Base-by-base conservation (phyloP, 306 rosid genomes). In the Vigna angularis region DNA sequence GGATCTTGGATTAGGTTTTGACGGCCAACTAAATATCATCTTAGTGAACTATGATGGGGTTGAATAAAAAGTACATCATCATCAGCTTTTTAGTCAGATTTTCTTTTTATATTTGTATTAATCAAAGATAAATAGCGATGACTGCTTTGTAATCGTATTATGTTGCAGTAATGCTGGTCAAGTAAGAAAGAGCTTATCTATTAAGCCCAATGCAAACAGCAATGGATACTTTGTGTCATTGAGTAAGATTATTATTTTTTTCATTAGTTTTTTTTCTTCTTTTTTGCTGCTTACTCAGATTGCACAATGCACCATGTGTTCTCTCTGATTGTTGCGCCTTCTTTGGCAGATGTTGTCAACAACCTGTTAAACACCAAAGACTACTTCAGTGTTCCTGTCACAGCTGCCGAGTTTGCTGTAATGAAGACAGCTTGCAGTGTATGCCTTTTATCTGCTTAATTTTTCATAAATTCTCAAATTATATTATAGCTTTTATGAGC, bases 371-470 rank as follows among this genome's bases (percentile, higher is more conserved):
- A 88, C 49, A 79, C 91, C 70, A 92, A 78, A 72, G 97, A 94
- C 42, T 50, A 42, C 75, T 78, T 94, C 38, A 69, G 76, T 44
- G 91, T 94, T 83, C 97, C 97, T 47, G 82, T 94, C 80, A 88
- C 98, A 10, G 77, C 89, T 64, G 97, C 97, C 30, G 98, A 94
- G 82, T 89, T 89, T 79, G 74, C 91, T 48, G 98, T 92, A 79
- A 86, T 94, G 90, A 94, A 87, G 91, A 88, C 97, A 66, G 97
- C 97, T 82, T 94, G 97, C 89, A 94, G 88, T 55, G 97, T 94
- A 92, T 74, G 97, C 66, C 72, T 74, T 83, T 68, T 67, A 56
- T 77, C 66, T 67, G 52, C 77, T 74, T 77, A 34, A 40, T 56
- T 68, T 72, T 72, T 50, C 52, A 34, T 76, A 48, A 42, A 13